Percentiles rank a stretch among this genome's conserved stretches.
Conservation (phyloP, 2,329 filamentous ascomycete genomes). For the Stemphylium lycopersici region DNA sequence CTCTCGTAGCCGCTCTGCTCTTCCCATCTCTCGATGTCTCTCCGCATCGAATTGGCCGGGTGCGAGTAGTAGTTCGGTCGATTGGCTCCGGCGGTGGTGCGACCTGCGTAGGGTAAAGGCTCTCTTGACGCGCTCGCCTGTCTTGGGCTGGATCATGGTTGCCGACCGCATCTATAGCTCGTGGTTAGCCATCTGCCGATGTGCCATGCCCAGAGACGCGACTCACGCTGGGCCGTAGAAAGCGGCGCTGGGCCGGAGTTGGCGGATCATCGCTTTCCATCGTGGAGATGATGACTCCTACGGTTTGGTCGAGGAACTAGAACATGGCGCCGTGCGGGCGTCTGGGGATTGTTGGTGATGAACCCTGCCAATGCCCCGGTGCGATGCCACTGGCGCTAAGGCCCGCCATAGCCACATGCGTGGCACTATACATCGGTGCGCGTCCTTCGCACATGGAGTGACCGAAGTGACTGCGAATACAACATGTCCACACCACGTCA, state of each 20-base stretch:
- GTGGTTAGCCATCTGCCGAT: constrained; percentile 24
- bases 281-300: constrained; percentile 5
- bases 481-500: neutral
- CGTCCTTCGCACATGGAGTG: neutral
- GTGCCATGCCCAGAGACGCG: constrained; percentile 2
- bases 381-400: constrained; percentile 22
- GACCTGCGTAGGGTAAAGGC: constrained; percentile 73
- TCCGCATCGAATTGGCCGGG: constrained; percentile 38
- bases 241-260: constrained; percentile 44
- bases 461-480: neutral
- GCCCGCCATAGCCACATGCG: constrained; percentile 16
- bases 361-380: constrained; percentile 21
- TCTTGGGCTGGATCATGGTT: constrained; percentile 84
- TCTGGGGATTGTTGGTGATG: constrained; percentile 5
- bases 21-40: constrained; percentile 40
- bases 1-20: constrained; percentile 43
- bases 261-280: constrained; percentile 41
- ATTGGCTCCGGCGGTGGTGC: constrained; percentile 51
- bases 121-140: constrained; percentile 81
- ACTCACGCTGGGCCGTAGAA: constrained; percentile 46
- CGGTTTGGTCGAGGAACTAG: constrained; percentile 6
- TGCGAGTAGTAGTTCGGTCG: constrained; percentile 50
- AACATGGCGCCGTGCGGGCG: constrained; percentile 14
- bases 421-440: neutral
- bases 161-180: constrained; percentile 72